Evolutionary conservation across 306 rosid species (phyloP).

Genomic region (Pyrus pyrifolia): DNA sequence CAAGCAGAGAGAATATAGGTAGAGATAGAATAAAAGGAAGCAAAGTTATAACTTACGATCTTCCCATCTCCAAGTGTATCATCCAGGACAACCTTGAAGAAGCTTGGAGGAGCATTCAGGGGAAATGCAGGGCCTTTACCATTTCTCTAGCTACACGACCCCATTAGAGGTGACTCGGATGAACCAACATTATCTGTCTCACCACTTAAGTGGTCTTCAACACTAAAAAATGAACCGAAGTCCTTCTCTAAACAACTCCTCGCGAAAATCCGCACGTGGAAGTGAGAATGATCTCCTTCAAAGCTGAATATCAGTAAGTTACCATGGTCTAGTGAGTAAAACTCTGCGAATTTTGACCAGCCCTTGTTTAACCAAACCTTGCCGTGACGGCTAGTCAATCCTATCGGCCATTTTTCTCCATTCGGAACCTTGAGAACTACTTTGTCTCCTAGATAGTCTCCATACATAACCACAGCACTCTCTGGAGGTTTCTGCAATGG

Average conservation of each 20-base stretch:
- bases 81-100: neutral
- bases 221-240: neutral
- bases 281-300: neutral
- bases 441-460: neutral
- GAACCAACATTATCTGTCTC: neutral
- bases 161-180: neutral
- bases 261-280: neutral
- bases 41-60: neutral
- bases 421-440: neutral
- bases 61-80: neutral
- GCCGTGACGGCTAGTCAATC: neutral
- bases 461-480: neutral
- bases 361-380: neutral
- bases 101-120: neutral
- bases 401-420: neutral
- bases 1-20: neutral
- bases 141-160: no score
- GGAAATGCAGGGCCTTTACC: neutral
- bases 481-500: neutral
- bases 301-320: neutral
- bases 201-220: neutral
- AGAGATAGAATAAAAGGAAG: neutral
- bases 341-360: neutral
- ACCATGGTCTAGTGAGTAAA: neutral
- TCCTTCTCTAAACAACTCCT: neutral